Evolutionary conservation across 495 filamentous ascomycete genomes (phyloP).

Genomic region (Penicillium canescens): DNA sequence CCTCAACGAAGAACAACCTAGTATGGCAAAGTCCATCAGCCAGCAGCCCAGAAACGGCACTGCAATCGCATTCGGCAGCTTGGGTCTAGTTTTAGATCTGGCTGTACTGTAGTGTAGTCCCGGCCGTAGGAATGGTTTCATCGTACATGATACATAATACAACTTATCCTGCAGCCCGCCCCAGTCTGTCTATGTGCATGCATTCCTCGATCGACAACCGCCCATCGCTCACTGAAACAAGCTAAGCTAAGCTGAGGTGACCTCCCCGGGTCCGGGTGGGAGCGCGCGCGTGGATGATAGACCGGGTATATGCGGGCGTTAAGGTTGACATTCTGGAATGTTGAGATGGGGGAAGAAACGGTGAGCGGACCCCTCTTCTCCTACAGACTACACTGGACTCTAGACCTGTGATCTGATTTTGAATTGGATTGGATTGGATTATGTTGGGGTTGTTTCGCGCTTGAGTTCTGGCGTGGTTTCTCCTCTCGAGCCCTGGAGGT

Average conservation of each 20-base stretch:
- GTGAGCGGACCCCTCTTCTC: not conserved
- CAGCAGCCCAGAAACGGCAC: not conserved
- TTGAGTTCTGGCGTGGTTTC: too few species aligned
- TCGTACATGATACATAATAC: conserved; percentile 2
- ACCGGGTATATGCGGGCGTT: too few species aligned
- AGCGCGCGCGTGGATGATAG: not conserved
- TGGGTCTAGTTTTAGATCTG: too few species aligned
- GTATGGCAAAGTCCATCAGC: not conserved
- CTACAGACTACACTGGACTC: too few species aligned
- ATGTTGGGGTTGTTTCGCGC: too few species aligned
- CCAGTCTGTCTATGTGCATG: not conserved
- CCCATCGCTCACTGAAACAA: not conserved
- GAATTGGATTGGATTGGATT: too few species aligned
- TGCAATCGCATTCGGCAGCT: conserved; percentile 6
- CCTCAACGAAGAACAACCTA: conserved; percentile 1
- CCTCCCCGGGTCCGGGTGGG: not conserved
- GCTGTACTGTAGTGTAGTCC: too few species aligned
- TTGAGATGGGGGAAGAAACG: conserved; percentile 3
- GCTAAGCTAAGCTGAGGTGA: too few species aligned
- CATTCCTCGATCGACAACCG: conserved; percentile 11
- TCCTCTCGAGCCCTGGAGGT: too few species aligned
- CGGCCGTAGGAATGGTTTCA: not conserved
- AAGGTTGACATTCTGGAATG: too few species aligned
- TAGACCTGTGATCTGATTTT: too few species aligned
- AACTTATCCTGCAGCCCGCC: not conserved